Base-by-base conservation (phyloP, 2,329 filamentous ascomycete genomes). In the Thielaviopsis cerberus region DNA sequence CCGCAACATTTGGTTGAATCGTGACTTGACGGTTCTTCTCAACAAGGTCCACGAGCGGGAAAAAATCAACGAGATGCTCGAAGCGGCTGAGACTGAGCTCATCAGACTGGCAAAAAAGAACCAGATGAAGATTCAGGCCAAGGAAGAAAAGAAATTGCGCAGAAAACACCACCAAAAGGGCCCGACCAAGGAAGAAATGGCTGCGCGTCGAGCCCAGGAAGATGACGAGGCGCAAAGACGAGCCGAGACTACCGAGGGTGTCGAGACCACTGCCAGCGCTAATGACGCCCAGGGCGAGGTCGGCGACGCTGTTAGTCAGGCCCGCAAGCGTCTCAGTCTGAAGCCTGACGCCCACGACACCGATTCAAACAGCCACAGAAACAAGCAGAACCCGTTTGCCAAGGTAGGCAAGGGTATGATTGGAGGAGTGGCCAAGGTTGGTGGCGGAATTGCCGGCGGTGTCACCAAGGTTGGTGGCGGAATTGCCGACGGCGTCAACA, bases 1-100 rank as follows among this genome's bases (percentile, higher is more conserved):
- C 66, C 81, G 88, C 61, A 97, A 97, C 64, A 86, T 98, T 53
- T 98, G 91, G 90, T 83, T 98, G 64, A 98, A 96, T 61, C 81
- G 91, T 61, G 87, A 98, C 66, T 84, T 88, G 63, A 87, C 90
- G 51, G 78, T 83, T 8, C 77, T 98, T 11, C 78, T 87, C 53
- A 85, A 90, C 61, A 97, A 97, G 67, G 85, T 97, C 52, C 79
- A 86, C 54, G 73, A 81, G 62, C 80, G 92, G 51, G 81, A 89
- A 61, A 72, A 77, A 8, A 73, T 95, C 15, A 88, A 91, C 53
- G 69, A 76, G 50, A 73, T 75, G 58, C 78, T 98, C 0, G 92
- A 98, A 66, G 71, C 71, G 8, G 91, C 91, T 1, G 85, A 97
- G 69, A 96, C 88, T 0, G 81, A 88, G 23, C 73, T 98, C 48